phyloP scores from a whole-genome alignment of 1,284 basidiomycete genomes.

The Rhodotorula sp. region DNA sequence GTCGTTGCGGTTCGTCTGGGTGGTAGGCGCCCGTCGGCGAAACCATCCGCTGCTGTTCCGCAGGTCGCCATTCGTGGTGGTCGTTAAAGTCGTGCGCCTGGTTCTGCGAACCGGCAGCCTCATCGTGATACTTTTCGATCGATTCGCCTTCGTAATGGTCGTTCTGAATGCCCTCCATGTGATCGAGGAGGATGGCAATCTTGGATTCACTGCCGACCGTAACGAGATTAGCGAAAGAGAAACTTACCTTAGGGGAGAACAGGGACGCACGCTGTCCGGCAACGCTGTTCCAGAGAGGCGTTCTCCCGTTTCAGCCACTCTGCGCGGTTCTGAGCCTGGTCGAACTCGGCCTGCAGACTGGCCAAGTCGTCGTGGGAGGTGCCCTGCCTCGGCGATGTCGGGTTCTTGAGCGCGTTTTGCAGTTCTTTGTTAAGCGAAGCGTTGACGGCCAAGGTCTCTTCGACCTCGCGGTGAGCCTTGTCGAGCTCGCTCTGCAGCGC shows the following conservation, averaged over 20 bases:
- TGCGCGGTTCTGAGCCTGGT: slow-evolving; percentile 40
- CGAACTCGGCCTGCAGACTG: slow-evolving; percentile 28
- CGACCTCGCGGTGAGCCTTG: slow-evolving; percentile 41
- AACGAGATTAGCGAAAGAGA: not conserved
- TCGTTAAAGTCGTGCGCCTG: not conserved
- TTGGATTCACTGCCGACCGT: slow-evolving; percentile 27
- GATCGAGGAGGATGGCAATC: slow-evolving; percentile 38
- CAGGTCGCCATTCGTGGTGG: not conserved
- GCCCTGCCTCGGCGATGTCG: slow-evolving; percentile 13
- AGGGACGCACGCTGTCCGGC: slow-evolving; percentile 32
- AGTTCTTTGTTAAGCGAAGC: slow-evolving; percentile 42
- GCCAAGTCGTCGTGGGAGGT: slow-evolving; percentile 13
- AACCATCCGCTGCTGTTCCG: not conserved
- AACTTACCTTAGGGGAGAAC: not conserved
- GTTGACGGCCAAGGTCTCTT: slow-evolving; percentile 43
- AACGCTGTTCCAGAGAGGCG: slow-evolving; percentile 41
- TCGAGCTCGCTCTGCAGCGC: slow-evolving; percentile 61
- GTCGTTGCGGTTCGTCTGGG: slow-evolving; percentile 4
- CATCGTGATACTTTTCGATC: not conserved
- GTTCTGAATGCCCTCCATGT: slow-evolving; percentile 25
- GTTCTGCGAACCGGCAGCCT: not conserved
- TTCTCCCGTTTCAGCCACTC: slow-evolving; percentile 46
- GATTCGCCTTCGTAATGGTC: slow-evolving; percentile 15
- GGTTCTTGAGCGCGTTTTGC: slow-evolving; percentile 36
- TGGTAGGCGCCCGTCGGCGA: not conserved